Conservation (phyloP, 2,329 filamentous ascomycete genomes). For the Aspergillus texensis region DNA sequence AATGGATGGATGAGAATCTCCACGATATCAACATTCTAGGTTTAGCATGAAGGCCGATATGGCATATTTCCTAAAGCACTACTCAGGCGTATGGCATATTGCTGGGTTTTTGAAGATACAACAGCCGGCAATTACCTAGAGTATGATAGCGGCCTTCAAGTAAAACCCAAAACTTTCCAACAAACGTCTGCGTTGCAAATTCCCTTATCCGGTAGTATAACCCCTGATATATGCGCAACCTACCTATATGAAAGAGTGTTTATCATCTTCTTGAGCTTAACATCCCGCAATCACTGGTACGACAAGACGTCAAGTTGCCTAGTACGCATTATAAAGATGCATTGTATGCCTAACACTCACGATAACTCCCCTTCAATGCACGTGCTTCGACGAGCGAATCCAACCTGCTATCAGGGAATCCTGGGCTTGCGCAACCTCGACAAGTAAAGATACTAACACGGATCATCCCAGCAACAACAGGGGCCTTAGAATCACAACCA, state of each 20-base stretch:
- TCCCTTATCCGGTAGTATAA: background rate
- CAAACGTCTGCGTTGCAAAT: background rate
- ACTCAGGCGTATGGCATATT: background rate
- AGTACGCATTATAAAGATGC: background rate
- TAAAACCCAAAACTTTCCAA: background rate
- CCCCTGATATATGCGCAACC: background rate
- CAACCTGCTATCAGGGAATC: background rate
- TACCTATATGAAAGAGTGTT: background rate
- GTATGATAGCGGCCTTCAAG: background rate
- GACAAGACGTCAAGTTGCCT: background rate
- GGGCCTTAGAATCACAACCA: background rate
- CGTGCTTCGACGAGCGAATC: background rate
- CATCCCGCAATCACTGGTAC: background rate
- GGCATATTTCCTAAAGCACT: background rate
- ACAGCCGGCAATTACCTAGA: background rate
- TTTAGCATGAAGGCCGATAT: background rate
- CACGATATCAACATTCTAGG: background rate
- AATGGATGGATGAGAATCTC: background rate
- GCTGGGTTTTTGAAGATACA: background rate
- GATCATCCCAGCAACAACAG: background rate
- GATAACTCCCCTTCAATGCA: background rate
- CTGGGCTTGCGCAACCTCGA: background rate
- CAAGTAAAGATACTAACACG: background rate
- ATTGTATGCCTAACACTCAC: background rate
- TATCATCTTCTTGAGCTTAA: background rate